Evolutionary conservation across 225 moss, liverwort and hornwort genomes (phyloP).

Genomic region (Polytrichum commune): DNA sequence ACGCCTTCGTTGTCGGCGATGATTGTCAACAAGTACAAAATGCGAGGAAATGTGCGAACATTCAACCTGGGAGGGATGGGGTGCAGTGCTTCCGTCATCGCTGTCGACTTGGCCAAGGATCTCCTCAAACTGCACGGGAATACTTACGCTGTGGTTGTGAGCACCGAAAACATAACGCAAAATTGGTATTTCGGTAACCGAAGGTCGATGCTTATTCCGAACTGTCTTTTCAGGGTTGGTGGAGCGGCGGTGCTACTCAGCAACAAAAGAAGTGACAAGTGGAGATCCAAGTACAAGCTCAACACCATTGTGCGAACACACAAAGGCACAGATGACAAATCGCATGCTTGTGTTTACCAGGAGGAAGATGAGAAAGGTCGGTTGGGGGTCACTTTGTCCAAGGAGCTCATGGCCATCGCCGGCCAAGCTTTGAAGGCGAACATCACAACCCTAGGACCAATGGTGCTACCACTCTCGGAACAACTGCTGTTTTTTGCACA

Average conservation of each 20-base stretch:
- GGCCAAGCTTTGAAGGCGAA: slow-evolving; percentile 5
- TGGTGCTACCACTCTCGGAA: slow-evolving; percentile 4
- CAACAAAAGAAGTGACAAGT: background rate
- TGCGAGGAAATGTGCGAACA: slow-evolving; percentile 5
- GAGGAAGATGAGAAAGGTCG: background rate
- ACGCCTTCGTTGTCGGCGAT: slow-evolving; percentile 6
- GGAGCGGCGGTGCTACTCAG: slow-evolving; percentile 6
- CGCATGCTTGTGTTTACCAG: background rate
- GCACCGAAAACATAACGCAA: slow-evolving; percentile 6
- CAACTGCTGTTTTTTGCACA: background rate
- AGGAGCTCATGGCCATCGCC: slow-evolving; percentile 4
- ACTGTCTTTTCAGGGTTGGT: slow-evolving; percentile 4
- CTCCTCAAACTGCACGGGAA: slow-evolving; percentile 5
- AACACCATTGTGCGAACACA: slow-evolving; percentile 1
- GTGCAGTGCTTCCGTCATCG: slow-evolving; percentile 1
- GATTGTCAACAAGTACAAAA: slow-evolving; percentile 11
- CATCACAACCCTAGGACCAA: slow-evolving; percentile 10
- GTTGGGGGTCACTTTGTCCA: background rate
- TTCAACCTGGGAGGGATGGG: slow-evolving; percentile 9
- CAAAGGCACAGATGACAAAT: slow-evolving; percentile 3
- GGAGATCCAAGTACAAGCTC: slow-evolving; percentile 7
- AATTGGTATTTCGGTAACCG: slow-evolving; percentile 6
- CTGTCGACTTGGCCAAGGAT: slow-evolving; percentile 5
- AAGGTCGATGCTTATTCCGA: slow-evolving; percentile 6
- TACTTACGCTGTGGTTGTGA: background rate